A percentile compares a stretch with the other conserved stretches of the same genome.
These are phyloP conservation scores for Kokia cookei DNA, from an alignment of 441 rosid genomes.

Conservation along the genomic window DNA sequence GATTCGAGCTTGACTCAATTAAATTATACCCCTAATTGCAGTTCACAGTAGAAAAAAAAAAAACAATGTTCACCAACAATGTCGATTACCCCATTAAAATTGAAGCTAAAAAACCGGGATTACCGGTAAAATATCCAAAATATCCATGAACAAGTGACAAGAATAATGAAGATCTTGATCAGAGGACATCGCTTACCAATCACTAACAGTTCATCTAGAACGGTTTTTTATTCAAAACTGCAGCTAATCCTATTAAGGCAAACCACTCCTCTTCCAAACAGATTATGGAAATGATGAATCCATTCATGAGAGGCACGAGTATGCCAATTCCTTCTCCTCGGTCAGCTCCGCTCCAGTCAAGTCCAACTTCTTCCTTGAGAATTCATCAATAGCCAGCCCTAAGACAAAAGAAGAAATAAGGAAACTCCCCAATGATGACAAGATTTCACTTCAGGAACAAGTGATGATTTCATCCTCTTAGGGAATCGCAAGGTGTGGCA, in stretches of 20 bases:
- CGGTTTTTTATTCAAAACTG: constrained; percentile 29
- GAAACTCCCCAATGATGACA: not conserved
- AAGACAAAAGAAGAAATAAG: not conserved
- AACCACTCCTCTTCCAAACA: constrained; percentile 1
- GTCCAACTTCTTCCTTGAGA: constrained; percentile 92
- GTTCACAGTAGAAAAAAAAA: not conserved
- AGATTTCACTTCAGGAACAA: not conserved
- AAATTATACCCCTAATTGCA: too few species aligned
- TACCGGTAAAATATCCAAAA: not conserved
- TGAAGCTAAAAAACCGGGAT: not conserved
- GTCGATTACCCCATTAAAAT: not conserved
- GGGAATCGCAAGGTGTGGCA: not conserved
- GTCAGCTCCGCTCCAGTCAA: constrained; percentile 63
- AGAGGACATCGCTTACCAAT: constrained; percentile 8
- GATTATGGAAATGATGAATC: not conserved
- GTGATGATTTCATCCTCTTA: not conserved
- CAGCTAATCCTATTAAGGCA: constrained; percentile 1
- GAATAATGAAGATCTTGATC: not conserved
- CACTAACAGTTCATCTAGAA: constrained; percentile 9
- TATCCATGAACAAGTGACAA: not conserved
- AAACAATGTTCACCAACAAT: not conserved
- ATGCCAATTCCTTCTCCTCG: constrained; percentile 90
- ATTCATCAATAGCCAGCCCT: constrained; percentile 73
- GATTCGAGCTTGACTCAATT: too few species aligned
- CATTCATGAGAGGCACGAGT: constrained; percentile 73